Evolutionary conservation across 345 rosid species (phyloP), one percentile per base, ranked within the genome.

Genomic region (Lepidium didymum): DNA sequence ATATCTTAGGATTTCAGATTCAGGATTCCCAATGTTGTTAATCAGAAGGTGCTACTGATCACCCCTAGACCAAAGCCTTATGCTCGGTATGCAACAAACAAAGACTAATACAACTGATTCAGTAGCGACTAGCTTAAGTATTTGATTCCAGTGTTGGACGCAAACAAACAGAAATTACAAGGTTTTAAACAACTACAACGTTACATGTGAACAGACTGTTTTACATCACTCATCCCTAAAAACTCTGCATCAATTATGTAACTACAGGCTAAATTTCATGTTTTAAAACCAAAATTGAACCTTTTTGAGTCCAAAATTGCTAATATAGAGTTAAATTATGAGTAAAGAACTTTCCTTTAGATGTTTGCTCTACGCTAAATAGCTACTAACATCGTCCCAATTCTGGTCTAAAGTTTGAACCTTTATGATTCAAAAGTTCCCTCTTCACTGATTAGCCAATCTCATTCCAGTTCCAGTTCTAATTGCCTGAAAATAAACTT

Each of bases 401-500:
- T 61, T 41, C 4, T 13, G 47, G 47, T 23, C 40, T 21, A 70
- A 70, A 61, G 57, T 70, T 71, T 36, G 8, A 44, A 54, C 41
- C 69, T 62, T 62, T 70, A 7, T 7, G 25, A 51, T 61, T 13
- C 36, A 70, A 60, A 54, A 40, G 23, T 11, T 5, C 18, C 11
- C 23, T 67, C 11, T 21, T 56, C 37, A 3, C 46, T 35, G 45
- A 56, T 25, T 15, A 47, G 25, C 64, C 64, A 68, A 56, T 56
- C 56, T 34, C 36, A 11, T 65, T 23, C 12, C 19, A 40, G 19
- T 45, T 62, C 8, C 15, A 12, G 16, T 44, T 60, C 40, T 5
- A 41, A 42, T 11, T 15, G 51, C 42, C 1, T 2, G 23, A 4
- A 60, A 14, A 10, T 19, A 7, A 19, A 15, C 21, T 27, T 9